Evolutionary conservation across 495 filamentous ascomycete species (phyloP).

Genomic region (Parathielavia hyrcaniae): DNA sequence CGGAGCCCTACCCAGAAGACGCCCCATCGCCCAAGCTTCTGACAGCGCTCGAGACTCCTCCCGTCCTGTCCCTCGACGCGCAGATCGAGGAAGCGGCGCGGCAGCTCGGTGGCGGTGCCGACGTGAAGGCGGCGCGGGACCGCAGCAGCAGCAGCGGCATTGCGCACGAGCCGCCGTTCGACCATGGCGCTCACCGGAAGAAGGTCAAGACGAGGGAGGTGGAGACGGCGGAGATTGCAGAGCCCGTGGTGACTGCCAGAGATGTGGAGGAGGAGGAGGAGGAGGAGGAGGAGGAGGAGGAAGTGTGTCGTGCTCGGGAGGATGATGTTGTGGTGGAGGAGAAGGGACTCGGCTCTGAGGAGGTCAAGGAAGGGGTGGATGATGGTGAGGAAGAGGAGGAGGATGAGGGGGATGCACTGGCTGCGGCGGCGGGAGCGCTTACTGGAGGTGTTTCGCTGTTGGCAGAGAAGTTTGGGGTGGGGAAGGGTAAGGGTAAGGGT

Average conservation of each 20-base stretch:
- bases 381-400: conserved; percentile 12
- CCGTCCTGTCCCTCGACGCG: conserved; percentile 16
- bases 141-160: conserved; percentile 37
- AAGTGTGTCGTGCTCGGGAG: background rate
- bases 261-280: background rate
- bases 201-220: conserved; percentile 32
- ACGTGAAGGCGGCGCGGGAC: conserved; percentile 32
- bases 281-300: background rate
- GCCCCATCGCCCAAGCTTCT: conserved; percentile 29
- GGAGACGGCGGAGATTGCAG: conserved; percentile 9
- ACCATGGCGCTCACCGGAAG: conserved; percentile 33
- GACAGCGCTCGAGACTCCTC: conserved; percentile 18
- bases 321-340: background rate
- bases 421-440: conserved; percentile 23
- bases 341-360: background rate
- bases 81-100: conserved; percentile 13
- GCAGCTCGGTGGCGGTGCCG: conserved; percentile 12
- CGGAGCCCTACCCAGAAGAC: conserved; percentile 27
- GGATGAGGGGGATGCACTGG: conserved; percentile 18
- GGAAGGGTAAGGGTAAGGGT: conserved; percentile 13
- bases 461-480: conserved; percentile 28
- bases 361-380: background rate
- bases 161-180: conserved; percentile 38
- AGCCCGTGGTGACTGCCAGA: background rate
- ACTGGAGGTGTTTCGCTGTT: conserved; percentile 27